Evolutionary conservation across 768 basidiomycete genomes (phyloP).

Genomic region (Rhizopogon sp.): DNA sequence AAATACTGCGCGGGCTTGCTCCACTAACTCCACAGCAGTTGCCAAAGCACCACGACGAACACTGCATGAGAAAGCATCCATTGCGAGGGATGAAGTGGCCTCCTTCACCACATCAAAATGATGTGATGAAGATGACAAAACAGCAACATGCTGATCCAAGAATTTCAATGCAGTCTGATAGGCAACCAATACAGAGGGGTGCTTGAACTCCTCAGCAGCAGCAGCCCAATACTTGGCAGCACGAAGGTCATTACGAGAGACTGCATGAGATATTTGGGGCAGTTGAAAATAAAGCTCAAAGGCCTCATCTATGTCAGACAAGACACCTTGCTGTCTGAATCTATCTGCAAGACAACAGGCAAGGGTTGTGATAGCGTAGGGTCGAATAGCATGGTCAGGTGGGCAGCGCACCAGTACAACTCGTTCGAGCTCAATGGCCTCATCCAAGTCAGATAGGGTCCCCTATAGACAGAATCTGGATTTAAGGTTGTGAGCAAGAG

Average conservation of each 20-base stretch:
- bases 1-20: conserved; percentile 22
- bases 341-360: not conserved
- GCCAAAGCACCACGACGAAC: conserved; percentile 2
- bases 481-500: conserved; percentile 4
- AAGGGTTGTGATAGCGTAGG: not conserved
- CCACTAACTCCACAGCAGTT: conserved; percentile 21
- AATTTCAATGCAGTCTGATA: not conserved
- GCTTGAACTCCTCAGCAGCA: not conserved
- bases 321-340: not conserved
- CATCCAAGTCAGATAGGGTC: conserved; percentile 20
- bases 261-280: not conserved
- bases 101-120: not conserved
- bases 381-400: conserved; percentile 1
- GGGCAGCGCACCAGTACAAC: conserved; percentile 17
- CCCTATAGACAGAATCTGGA: too few species aligned
- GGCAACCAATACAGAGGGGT: conserved; percentile 1
- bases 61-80: conserved; percentile 9
- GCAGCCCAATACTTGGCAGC: not conserved
- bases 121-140: not conserved
- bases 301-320: conserved; percentile 1
- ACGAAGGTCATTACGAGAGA: not conserved
- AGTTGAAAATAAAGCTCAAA: not conserved
- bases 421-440: conserved; percentile 19
- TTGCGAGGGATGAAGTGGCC: not conserved
- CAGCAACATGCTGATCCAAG: not conserved